Evolutionary conservation across 2,329 filamentous ascomycete genomes (phyloP), one percentile per base, ranked within the genome.

Genomic region (Ascochyta koolunga): DNA sequence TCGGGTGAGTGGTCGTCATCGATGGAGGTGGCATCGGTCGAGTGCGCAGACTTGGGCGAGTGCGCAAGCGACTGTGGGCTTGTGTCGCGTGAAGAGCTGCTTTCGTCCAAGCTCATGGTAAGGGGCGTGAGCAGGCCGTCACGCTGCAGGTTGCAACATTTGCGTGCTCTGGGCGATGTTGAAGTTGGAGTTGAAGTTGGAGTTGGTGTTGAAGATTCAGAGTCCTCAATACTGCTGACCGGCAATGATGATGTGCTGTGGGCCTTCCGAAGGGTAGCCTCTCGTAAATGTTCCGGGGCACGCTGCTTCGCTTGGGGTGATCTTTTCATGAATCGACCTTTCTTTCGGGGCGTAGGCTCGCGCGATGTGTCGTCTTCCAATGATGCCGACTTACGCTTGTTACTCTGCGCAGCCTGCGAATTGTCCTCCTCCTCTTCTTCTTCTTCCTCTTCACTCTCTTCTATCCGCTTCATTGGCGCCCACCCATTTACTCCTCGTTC

Each of bases 401-500:
- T 68, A 43, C 60, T 39, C 27, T 21, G 46, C 42, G 66, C 55
- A 7, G 16, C 62, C 58, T 49, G 50, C 52, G 47, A n/a, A n/a
- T n/a, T n/a, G n/a, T n/a, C n/a, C n/a, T n/a, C 45, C 3, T 49
- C 35, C n/a, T 59, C 52, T 16, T 65, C 59, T 15, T 68, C 61
- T 2, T 63, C 68, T 0, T 79, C 53, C 54, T 73, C 61, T 40
- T 69, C 58, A 56, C 77, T 62, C 59, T 76, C 60, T 58, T 77
- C 62, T 56, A 71, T 54, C 13, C 60, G 63, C 53, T 70, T 68
- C 61, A 68, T 68, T 0, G 79, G 83, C 32, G 85, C 83, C 96
- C 96, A 99, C 1, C 95, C 95, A 71, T 97, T 98, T 47, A 83
- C 82, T 52, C 85, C 78, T 3, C 81, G 79, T 19, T 83, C 80